These are phyloP conservation scores for Inonotus hispidus DNA, from an alignment of 1,284 basidiomycete genomes.

Conservation along the genomic window DNA sequence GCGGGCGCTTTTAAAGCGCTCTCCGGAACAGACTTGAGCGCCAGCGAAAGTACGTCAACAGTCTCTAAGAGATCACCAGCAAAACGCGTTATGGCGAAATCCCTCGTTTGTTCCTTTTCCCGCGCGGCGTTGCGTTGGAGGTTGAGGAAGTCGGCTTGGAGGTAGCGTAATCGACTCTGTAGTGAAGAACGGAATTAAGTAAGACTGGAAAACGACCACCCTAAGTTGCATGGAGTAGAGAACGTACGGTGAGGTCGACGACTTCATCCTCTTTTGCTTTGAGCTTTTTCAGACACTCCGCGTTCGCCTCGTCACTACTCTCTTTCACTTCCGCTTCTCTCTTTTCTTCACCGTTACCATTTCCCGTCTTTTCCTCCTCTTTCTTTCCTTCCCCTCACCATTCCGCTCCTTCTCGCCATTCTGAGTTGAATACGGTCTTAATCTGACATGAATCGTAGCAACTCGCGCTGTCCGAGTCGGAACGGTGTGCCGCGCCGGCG, in stretches of 20 bases:
- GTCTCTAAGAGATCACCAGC: slow-evolving; percentile 88
- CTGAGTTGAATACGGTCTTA: slow-evolving; percentile 27
- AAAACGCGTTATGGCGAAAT: slow-evolving; percentile 91
- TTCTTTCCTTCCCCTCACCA: slow-evolving; percentile 12
- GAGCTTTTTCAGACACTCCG: slow-evolving; percentile 43
- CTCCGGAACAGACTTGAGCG: slow-evolving; percentile 80
- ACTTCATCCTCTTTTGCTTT: slow-evolving; percentile 70
- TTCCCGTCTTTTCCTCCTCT: not conserved
- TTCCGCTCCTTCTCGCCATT: slow-evolving; percentile 32
- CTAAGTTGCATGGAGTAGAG: not conserved
- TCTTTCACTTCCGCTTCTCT: slow-evolving; percentile 22
- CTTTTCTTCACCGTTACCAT: slow-evolving; percentile 21
- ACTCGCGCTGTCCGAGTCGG: slow-evolving; percentile 1
- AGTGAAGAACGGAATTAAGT: slow-evolving; percentile 3
- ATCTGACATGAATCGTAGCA: slow-evolving; percentile 8
- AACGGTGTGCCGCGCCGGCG: slow-evolving; percentile 26
- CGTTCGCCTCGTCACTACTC: slow-evolving; percentile 24
- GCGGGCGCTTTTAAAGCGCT: slow-evolving; percentile 35
- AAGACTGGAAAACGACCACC: not conserved
- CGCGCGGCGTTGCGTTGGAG: slow-evolving; percentile 85
- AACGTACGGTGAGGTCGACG: slow-evolving; percentile 67
- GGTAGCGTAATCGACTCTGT: slow-evolving; percentile 79
- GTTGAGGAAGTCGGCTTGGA: slow-evolving; percentile 94
- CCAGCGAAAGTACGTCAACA: slow-evolving; percentile 87
- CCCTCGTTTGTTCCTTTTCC: slow-evolving; percentile 88